A percentile compares a stretch with the other conserved stretches of the same genome.
phyloP scores from a whole-genome alignment of 176 grass and related monocot species.

The Miscanthus lutarioriparius region DNA sequence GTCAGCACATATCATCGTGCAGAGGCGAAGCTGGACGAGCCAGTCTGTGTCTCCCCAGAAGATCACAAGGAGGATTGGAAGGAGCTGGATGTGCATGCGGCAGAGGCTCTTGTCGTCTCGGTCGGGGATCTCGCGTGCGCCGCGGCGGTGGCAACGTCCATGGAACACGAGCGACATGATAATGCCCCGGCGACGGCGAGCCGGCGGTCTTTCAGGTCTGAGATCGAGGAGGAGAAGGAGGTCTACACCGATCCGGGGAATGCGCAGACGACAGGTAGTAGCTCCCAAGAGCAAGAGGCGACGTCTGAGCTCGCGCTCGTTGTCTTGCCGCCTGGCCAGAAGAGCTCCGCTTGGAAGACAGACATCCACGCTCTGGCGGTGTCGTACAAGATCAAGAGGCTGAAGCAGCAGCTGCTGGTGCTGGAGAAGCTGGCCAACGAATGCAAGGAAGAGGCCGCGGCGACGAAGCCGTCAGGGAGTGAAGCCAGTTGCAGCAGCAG shows the following conservation, averaged over 20 bases:
- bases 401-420: conserved; percentile 70
- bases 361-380: conserved; percentile 80
- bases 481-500: conserved; percentile 9
- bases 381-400: conserved; percentile 96
- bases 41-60: conserved; percentile 24
- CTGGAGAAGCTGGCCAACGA: conserved; percentile 55
- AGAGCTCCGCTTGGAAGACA: conserved; percentile 47
- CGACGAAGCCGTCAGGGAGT: conserved; percentile 18
- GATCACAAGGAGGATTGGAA: background rate
- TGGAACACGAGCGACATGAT: background rate
- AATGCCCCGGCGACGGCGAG: background rate
- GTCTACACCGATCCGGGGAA: conserved; percentile 46
- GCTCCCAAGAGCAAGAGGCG: conserved; percentile 31
- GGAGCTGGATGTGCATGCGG: conserved; percentile 2
- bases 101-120: background rate
- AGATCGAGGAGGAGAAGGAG: conserved; percentile 70
- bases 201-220: background rate
- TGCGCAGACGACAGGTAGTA: background rate
- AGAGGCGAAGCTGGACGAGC: conserved; percentile 24
- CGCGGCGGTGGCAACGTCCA: background rate
- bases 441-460: conserved; percentile 11
- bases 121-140: background rate
- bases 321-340: background rate
- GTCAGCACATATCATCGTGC: background rate
- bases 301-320: conserved; percentile 18